These are phyloP conservation scores for Tetraselmis striata DNA, from an alignment of 139 green algal genomes.

Conservation along the genomic window DNA sequence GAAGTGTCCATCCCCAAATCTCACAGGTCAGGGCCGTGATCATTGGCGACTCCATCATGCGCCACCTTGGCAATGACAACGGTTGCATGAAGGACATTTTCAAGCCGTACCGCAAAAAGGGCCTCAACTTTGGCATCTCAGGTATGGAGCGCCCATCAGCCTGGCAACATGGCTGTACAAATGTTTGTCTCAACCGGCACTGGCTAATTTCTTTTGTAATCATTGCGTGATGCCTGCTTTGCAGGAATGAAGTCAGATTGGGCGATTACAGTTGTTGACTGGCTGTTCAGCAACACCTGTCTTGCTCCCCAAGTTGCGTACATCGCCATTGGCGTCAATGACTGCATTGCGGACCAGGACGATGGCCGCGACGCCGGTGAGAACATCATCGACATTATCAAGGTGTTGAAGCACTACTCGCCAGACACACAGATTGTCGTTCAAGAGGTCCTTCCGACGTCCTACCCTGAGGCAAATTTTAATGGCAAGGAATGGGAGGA, in stretches of 20 bases:
- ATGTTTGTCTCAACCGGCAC: too few relatives aligned
- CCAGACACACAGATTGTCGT: not conserved
- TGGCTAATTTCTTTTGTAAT: too few relatives aligned
- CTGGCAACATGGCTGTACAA: too few relatives aligned
- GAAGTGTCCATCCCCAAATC: too few relatives aligned
- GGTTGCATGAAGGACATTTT: not conserved
- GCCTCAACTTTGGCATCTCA: not conserved
- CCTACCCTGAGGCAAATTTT: not conserved
- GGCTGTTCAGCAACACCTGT: not conserved
- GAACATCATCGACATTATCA: not conserved
- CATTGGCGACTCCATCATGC: not conserved
- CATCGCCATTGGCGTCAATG: not conserved
- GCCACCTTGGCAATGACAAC: not conserved
- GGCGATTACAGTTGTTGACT: not conserved
- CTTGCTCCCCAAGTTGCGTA: not conserved
- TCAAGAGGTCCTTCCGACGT: not conserved
- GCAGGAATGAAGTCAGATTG: not conserved
- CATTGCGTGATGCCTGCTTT: too few relatives aligned
- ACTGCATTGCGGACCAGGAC: not conserved
- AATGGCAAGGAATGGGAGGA: not conserved
- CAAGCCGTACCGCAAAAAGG: not conserved
- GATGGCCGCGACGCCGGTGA: not conserved
- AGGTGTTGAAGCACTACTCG: not conserved
- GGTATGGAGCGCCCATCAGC: too few relatives aligned
- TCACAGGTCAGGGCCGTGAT: not conserved